Evolutionary conservation across 805 yeast species (phyloP), one percentile per base, ranked within the genome.

Genomic region (Blastobotrys muscicola): DNA sequence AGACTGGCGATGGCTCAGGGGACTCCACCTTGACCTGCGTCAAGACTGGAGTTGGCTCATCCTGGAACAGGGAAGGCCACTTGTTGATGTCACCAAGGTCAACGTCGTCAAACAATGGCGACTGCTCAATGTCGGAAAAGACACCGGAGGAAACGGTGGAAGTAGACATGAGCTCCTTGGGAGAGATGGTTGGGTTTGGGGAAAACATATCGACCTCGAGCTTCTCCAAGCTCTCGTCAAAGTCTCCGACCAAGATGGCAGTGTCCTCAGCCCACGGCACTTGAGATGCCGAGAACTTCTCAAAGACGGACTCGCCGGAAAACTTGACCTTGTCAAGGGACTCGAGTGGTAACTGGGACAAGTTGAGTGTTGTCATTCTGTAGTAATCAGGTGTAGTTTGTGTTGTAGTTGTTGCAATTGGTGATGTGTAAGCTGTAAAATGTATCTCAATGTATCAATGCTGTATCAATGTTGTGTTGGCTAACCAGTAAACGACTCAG

Each of bases 41-140:
- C 14, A 36, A 8, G 29, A 15, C 30, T 16, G 41, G n/a, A 35
- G 26, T 35, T 14, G 38, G 29, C 20, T 36, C 41, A 26, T 50
- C 60, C 29, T 56, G 54, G 48, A 66, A 64, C 16, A 65, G 50
- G 10, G 68, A 59, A 12, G 60, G 50, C 66, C 66, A 61, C 34
- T 50, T 45, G 38, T 48, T 47, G 26, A 56, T 42, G 36, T 55
- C 54, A 14, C 51, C 56, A 5, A 54, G 23, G 8, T 58, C 65
- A 30, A 48, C 50, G 13, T 53, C 53, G 33, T 50, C 61, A 34
- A 61, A 57, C 41, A 61, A 44, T 13, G 66, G 66, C 16, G 65
- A 52, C 37, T 52, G 49, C 29, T 51, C 62, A 35, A 51, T 47
- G 41, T 51, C 58, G 33, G 49, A 39, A 29, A 46, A 42, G 13